phyloP scores from a whole-genome alignment of 805 yeast genomes.

The Kuraishia capsulata region DNA sequence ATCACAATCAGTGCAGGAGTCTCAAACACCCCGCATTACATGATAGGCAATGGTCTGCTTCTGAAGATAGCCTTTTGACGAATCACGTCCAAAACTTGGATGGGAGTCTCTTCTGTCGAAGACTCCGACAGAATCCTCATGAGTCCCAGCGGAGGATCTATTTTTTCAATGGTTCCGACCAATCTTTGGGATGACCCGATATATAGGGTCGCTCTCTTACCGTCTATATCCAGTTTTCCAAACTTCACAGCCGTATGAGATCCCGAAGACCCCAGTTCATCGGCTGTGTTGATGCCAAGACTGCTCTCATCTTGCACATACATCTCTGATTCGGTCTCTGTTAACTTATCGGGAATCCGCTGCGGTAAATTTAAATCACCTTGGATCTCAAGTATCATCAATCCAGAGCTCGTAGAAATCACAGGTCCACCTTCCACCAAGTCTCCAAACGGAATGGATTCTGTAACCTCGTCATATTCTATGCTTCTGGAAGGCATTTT shows the following conservation, averaged over 20 bases:
- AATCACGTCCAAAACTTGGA: slow-evolving; percentile 52
- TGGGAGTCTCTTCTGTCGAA: slow-evolving; percentile 18
- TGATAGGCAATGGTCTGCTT: slow-evolving; percentile 68
- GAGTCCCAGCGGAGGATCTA: slow-evolving; percentile 61
- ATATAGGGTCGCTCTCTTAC: slow-evolving; percentile 42
- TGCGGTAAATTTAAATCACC: slow-evolving; percentile 55
- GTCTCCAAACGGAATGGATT: slow-evolving; percentile 5
- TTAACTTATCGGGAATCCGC: slow-evolving; percentile 16
- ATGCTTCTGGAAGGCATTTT: slow-evolving; percentile 16
- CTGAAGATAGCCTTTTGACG: slow-evolving; percentile 50
- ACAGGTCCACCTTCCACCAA: slow-evolving; percentile 9
- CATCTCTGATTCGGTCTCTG: slow-evolving; percentile 25
- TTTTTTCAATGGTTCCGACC: slow-evolving; percentile 46
- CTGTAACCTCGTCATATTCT: slow-evolving; percentile 8
- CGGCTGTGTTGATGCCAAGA: neutral
- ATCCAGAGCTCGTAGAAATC: slow-evolving; percentile 48
- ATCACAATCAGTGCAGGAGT: too few relatives aligned
- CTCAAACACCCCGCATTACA: too few relatives aligned
- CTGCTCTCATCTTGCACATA: slow-evolving; percentile 17
- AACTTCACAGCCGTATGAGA: slow-evolving; percentile 36
- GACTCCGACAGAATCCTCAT: slow-evolving; percentile 30
- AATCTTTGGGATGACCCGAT: slow-evolving; percentile 66
- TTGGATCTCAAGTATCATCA: slow-evolving; percentile 59
- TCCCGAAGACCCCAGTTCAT: slow-evolving; percentile 11
- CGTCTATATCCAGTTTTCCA: slow-evolving; percentile 40